These are phyloP conservation scores for Atalantia buxifolia DNA, from an alignment of 345 rosid genomes.

Conservation along the genomic window DNA sequence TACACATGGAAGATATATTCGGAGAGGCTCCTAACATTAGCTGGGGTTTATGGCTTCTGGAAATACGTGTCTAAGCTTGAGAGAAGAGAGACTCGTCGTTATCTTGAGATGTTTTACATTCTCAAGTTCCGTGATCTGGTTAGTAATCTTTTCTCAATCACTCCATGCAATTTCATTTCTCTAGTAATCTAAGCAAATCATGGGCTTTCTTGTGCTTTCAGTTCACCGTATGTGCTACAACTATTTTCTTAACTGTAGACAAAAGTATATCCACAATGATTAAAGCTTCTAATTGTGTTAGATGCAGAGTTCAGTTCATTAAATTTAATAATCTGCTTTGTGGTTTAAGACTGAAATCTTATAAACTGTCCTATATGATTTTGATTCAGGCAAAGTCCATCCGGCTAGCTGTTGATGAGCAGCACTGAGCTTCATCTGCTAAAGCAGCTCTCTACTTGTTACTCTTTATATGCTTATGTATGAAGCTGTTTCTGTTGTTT, in stretches of 20 bases:
- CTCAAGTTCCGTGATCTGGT: slow-evolving; percentile 54
- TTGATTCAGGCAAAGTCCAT: slow-evolving; percentile 38
- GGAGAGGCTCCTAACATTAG: slow-evolving; percentile 46
- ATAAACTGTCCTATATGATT: not conserved
- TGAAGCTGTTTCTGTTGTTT: not conserved
- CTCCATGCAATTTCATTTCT: not conserved
- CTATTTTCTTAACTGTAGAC: not conserved
- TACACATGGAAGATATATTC: slow-evolving; percentile 63
- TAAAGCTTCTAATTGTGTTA: too few relatives aligned
- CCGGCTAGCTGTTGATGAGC: slow-evolving; percentile 34
- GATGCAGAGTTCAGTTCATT: not conserved
- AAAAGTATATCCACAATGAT: too few relatives aligned
- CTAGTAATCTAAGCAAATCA: not conserved
- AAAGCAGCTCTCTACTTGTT: not conserved
- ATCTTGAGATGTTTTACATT: slow-evolving; percentile 59
- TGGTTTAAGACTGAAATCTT: not conserved
- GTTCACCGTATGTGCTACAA: not conserved
- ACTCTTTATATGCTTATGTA: not conserved
- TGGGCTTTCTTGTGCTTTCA: not conserved
- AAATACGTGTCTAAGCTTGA: slow-evolving; percentile 59
- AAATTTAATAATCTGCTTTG: not conserved
- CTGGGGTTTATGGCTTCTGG: slow-evolving; percentile 63
- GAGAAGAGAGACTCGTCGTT: slow-evolving; percentile 48
- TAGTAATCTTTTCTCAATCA: slow-evolving; percentile 16
- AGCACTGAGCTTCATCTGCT: slow-evolving; percentile 9